Evolutionary conservation across 108 stramenopile genomes (phyloP).

Genomic region (Skeletonema potamos): DNA sequence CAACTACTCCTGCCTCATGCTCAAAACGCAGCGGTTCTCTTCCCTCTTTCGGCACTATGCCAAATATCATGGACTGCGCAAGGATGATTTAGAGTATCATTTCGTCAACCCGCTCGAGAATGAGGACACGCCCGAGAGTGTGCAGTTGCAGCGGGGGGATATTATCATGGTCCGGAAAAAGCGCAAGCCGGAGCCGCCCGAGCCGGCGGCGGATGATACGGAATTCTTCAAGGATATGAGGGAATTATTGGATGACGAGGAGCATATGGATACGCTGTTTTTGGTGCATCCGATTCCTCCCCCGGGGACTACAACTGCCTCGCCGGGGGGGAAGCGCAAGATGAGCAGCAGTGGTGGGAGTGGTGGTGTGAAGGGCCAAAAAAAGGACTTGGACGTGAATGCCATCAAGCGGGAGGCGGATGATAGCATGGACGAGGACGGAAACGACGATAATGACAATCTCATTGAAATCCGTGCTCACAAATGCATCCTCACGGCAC

Average conservation of each 20-base stretch:
- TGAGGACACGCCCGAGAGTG: slow-evolving; percentile 90
- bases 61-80: slow-evolving; percentile 96
- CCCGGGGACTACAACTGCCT: not conserved
- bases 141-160: slow-evolving; percentile 89
- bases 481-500: slow-evolving; percentile 93
- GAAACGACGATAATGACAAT: not conserved
- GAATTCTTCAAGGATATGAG: slow-evolving; percentile 90
- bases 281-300: slow-evolving; percentile 53
- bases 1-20: slow-evolving; percentile 96
- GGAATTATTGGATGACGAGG: slow-evolving; percentile 84
- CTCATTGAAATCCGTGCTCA: slow-evolving; percentile 87
- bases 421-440: slow-evolving; percentile 15
- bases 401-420: slow-evolving; percentile 23
- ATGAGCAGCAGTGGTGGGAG: slow-evolving; percentile 1
- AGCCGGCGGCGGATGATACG: slow-evolving; percentile 83
- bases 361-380: slow-evolving; percentile 11
- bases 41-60: slow-evolving; percentile 98
- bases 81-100: slow-evolving; percentile 96
- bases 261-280: slow-evolving; percentile 87
- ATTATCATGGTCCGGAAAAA: slow-evolving; percentile 92
- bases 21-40: slow-evolving; percentile 95
- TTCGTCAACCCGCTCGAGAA: slow-evolving; percentile 94
- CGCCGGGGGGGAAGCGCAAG: slow-evolving; percentile 19
- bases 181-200: slow-evolving; percentile 72
- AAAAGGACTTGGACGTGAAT: slow-evolving; percentile 10